Evolutionary conservation across 1,284 basidiomycete genomes (phyloP).

Genomic region (Pseudozyma sp.): DNA sequence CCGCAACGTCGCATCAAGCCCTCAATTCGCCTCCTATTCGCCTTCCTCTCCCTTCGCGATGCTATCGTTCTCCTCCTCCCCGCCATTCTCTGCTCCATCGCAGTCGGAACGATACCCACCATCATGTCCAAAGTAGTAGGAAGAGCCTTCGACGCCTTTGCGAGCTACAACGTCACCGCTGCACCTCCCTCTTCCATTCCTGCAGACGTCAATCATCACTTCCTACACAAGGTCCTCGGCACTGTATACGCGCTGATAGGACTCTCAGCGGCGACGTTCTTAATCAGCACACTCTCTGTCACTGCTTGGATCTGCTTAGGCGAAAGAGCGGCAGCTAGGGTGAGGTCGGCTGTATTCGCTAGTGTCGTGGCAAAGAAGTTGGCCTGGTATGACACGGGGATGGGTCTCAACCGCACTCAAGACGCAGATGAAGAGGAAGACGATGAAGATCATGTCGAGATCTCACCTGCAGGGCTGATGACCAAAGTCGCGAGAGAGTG

Average conservation of each 20-base stretch:
- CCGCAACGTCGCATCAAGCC: constrained; percentile 21
- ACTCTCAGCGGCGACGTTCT: constrained; percentile 78
- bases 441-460: constrained; percentile 21
- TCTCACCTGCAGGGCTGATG: constrained; percentile 86
- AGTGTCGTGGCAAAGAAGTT: constrained; percentile 80
- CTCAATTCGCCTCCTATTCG: constrained; percentile 53
- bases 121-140: constrained; percentile 94
- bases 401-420: constrained; percentile 22
- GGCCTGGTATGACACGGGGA: constrained; percentile 70
- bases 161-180: constrained; percentile 72
- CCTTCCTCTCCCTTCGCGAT: constrained; percentile 45
- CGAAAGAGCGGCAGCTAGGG: constrained; percentile 79
- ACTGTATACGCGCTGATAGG: constrained; percentile 77
- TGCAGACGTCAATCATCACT: constrained; percentile 75
- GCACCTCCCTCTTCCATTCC: constrained; percentile 68
- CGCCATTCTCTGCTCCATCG: constrained; percentile 77
- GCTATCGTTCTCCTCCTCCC: constrained; percentile 73
- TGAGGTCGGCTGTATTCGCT: constrained; percentile 79
- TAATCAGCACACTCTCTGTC: constrained; percentile 80
- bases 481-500: constrained; percentile 93
- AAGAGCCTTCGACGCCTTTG: constrained; percentile 83
- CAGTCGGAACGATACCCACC: constrained; percentile 83
- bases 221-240: constrained; percentile 72
- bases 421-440: constrained; percentile 47
- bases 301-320: constrained; percentile 88